phyloP scores from a whole-genome alignment of 805 yeast species.

The Candida khao-thaluensis region DNA sequence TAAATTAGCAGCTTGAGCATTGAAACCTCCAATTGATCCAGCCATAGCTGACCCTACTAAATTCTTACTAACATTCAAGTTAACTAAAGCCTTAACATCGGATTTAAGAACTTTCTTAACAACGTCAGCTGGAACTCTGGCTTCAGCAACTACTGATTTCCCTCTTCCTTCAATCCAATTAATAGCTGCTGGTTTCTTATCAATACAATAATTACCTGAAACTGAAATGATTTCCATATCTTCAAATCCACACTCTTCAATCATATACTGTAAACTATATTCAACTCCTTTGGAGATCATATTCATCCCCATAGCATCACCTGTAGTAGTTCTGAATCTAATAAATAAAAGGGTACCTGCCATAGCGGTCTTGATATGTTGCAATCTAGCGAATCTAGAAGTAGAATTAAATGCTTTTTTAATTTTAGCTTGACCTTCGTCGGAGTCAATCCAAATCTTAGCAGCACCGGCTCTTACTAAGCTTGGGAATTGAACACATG shows the following conservation, averaged over 20 bases:
- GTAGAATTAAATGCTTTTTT: conserved; percentile 94
- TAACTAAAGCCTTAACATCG: conserved; percentile 88
- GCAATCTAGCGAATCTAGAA: conserved; percentile 94
- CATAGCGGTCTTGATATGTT: conserved; percentile 84
- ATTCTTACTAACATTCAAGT: conserved; percentile 84
- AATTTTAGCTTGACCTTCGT: conserved; percentile 80
- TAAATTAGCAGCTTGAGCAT: conserved; percentile 96
- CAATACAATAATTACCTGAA: conserved; percentile 97
- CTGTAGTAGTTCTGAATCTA: conserved; percentile 97
- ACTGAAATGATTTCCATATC: conserved; percentile 93
- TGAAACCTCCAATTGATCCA: conserved; percentile 96
- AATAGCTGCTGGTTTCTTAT: conserved; percentile 96
- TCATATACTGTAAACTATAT: conserved; percentile 77
- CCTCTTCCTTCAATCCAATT: conserved; percentile 99
- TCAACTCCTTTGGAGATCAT: conserved; percentile 99
- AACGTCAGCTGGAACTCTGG: conserved; percentile 77
- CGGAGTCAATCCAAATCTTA: conserved; percentile 92
- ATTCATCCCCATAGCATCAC: conserved; percentile 99
- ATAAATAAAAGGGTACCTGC: conserved; percentile 89
- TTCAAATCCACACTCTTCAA: conserved; percentile 82
- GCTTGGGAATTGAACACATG: conserved; percentile 87
- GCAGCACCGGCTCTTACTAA: conserved; percentile 90
- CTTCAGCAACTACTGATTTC: conserved; percentile 95
- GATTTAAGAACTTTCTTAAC: conserved; percentile 85
- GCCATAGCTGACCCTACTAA: conserved; percentile 98